A percentile compares a stretch with the other conserved stretches of the same genome.
phyloP scores from a whole-genome alignment of 208 protist species.

The Wallacemonas collosoma region DNA sequence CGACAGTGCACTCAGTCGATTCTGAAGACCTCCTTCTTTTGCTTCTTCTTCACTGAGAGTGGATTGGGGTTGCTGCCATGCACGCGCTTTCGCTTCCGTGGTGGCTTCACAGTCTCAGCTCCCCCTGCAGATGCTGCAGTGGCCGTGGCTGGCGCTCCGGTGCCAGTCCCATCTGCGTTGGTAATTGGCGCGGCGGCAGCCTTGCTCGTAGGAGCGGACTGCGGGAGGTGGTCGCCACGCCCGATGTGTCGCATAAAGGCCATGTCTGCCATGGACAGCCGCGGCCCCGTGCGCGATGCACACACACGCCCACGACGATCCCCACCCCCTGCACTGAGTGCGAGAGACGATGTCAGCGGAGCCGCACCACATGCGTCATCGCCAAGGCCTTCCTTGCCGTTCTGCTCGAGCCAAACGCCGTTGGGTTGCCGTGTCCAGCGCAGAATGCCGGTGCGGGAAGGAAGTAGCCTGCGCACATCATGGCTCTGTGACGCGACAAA shows the following conservation, averaged over 20 bases:
- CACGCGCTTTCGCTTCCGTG: slow-evolving; percentile 16
- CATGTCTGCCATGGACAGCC: slow-evolving; percentile 49
- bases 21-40: slow-evolving; percentile 67
- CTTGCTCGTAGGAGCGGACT: background rate
- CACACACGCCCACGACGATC: background rate
- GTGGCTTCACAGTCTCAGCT: background rate
- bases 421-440: slow-evolving; percentile 59
- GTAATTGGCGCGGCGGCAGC: background rate
- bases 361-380: background rate
- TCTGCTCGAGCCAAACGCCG: slow-evolving; percentile 73
- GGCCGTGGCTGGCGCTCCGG: background rate
- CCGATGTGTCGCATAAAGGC: slow-evolving; percentile 62
- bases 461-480: slow-evolving; percentile 64
- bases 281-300: background rate
- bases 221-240: slow-evolving; percentile 2
- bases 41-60: slow-evolving; percentile 84
- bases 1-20: slow-evolving; percentile 18
- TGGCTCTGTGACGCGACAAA: slow-evolving; percentile 84
- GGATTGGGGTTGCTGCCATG: slow-evolving; percentile 56
- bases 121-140: no score
- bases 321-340: background rate
- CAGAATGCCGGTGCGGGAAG: slow-evolving; percentile 51
- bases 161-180: background rate
- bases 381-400: slow-evolving; percentile 21
- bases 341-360: background rate